Conservation (phyloP, 805 yeast genomes). For the Suhomyces kilbournensis region DNA sequence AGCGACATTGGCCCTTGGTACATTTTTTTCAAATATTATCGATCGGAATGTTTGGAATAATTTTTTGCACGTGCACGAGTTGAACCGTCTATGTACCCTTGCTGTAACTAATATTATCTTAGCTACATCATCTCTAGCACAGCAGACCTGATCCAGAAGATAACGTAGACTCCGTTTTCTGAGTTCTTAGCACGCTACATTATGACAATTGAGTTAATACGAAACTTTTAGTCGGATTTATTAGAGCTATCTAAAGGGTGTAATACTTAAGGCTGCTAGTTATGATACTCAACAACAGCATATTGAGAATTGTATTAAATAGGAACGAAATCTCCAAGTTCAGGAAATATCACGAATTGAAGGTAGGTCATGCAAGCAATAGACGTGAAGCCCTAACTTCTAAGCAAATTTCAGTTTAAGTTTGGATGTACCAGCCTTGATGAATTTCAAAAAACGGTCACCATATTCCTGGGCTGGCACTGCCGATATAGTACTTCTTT, state of each 20-base stretch:
- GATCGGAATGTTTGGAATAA: too few species aligned
- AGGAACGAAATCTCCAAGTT: not conserved
- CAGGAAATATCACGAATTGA: not conserved
- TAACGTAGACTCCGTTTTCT: too few species aligned
- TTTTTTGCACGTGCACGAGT: too few species aligned
- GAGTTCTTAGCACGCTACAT: too few species aligned
- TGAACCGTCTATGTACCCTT: too few species aligned
- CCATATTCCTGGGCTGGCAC: constrained; percentile 91
- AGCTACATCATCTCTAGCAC: too few species aligned
- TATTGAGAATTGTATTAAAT: not conserved
- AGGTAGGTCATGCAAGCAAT: not conserved
- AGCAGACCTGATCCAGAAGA: too few species aligned
- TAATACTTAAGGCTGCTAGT: not conserved
- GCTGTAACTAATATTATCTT: too few species aligned
- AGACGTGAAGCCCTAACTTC: not conserved
- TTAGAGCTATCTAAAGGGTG: not conserved
- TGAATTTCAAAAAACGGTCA: constrained; percentile 73
- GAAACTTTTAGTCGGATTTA: not conserved
- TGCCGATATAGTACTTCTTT: constrained; percentile 74
- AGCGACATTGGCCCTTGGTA: too few species aligned
- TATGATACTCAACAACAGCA: not conserved
- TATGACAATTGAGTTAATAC: too few species aligned
- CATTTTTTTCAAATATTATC: too few species aligned
- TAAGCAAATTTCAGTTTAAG: constrained; percentile 5
- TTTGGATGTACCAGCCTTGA: constrained; percentile 33